Percentiles rank a stretch among this genome's conserved stretches.
phyloP scores from a whole-genome alignment of 1,139 yeast species.

The Kluyveromyces sp. region DNA sequence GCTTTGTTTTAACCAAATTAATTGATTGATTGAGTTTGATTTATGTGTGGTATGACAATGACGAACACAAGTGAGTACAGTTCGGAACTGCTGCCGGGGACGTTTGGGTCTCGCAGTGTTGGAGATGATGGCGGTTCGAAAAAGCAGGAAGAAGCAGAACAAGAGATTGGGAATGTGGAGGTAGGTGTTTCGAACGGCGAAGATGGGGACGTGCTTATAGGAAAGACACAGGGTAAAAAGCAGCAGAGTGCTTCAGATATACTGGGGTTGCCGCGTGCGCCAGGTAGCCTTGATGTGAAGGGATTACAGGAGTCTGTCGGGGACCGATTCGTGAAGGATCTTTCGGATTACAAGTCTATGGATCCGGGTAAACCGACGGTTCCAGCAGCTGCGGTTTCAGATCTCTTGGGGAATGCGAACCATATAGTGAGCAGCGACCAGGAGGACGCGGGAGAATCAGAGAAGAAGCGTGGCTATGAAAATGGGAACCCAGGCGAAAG shows the following conservation, averaged over 20 bases:
- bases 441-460: too few relatives aligned
- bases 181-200: not conserved
- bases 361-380: slow-evolving; percentile 38
- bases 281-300: slow-evolving; percentile 53
- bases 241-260: slow-evolving; percentile 1
- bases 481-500: too few relatives aligned
- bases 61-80: not conserved
- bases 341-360: slow-evolving; percentile 13
- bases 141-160: not conserved
- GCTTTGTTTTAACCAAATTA: too few relatives aligned
- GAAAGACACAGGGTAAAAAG: not conserved
- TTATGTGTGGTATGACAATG: not conserved
- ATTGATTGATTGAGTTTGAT: too few relatives aligned
- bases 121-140: not conserved
- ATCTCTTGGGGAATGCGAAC: slow-evolving; percentile 12
- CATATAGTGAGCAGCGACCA: too few relatives aligned
- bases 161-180: not conserved
- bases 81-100: slow-evolving; percentile 2
- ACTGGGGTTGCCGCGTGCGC: slow-evolving; percentile 45
- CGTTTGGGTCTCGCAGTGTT: not conserved
- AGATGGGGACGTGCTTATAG: not conserved
- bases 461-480: too few relatives aligned
- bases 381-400: slow-evolving; percentile 13
- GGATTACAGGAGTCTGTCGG: slow-evolving; percentile 32
- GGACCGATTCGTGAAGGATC: slow-evolving; percentile 5